Conservation (phyloP, 768 basidiomycete genomes). For the Naganishia friedmannii region DNA sequence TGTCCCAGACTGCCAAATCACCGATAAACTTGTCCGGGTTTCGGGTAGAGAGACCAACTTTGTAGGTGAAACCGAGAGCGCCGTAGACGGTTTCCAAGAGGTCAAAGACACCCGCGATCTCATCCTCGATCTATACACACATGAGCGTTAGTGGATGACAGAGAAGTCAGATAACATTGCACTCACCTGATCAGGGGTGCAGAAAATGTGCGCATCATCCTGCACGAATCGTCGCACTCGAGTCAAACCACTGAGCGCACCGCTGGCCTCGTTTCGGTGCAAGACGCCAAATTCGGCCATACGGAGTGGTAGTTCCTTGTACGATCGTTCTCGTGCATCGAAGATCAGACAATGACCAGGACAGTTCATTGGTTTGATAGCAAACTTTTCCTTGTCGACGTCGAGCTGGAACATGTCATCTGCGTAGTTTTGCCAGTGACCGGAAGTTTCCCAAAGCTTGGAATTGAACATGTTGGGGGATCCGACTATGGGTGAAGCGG, state of each 20-base stretch:
- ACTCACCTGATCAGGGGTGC: slow-evolving; percentile 79
- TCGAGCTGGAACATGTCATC: slow-evolving; percentile 97
- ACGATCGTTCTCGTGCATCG: slow-evolving; percentile 85
- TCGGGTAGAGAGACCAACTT: slow-evolving; percentile 88
- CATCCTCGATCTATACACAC: slow-evolving; percentile 68
- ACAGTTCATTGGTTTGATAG: slow-evolving; percentile 98
- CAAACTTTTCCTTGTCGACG: slow-evolving; percentile 94
- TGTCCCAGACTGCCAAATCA: slow-evolving; percentile 80
- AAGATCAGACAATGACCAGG: slow-evolving; percentile 94
- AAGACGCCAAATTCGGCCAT: slow-evolving; percentile 99
- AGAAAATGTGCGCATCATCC: slow-evolving; percentile 98
- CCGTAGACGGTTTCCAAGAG: slow-evolving; percentile 94
- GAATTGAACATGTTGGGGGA: slow-evolving; percentile 96
- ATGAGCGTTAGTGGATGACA: neutral
- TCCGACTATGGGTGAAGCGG: slow-evolving; percentile 64
- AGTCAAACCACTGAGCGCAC: slow-evolving; percentile 86
- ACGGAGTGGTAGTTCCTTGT: slow-evolving; percentile 91
- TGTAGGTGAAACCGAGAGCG: slow-evolving; percentile 89
- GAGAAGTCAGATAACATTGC: neutral
- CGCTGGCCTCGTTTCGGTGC: slow-evolving; percentile 93
- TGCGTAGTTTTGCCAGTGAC: slow-evolving; percentile 96
- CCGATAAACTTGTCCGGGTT: slow-evolving; percentile 88
- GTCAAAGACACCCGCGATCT: slow-evolving; percentile 82
- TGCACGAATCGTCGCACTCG: slow-evolving; percentile 93
- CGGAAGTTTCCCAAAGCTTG: slow-evolving; percentile 96